Conservation (phyloP, 495 filamentous ascomycete species). For the Apodospora peruviana region DNA sequence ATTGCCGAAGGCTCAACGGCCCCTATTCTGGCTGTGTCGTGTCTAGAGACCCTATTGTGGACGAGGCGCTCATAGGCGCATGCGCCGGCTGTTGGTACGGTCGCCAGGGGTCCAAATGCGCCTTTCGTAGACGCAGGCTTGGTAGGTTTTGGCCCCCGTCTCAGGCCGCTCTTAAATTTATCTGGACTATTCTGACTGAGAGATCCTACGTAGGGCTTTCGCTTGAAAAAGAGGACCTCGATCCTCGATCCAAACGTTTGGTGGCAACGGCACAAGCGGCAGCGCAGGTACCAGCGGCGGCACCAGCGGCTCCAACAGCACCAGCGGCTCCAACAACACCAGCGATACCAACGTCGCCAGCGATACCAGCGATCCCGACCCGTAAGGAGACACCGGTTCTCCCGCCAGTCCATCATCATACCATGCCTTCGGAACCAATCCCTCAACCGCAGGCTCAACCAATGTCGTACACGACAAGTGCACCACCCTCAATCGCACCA, state of each 20-base stretch:
- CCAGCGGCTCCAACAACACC: background rate
- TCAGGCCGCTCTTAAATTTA: background rate
- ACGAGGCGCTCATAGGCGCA: conserved; percentile 1
- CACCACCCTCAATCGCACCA: no score
- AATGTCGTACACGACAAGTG: no score
- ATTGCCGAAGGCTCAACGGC: conserved; percentile 5
- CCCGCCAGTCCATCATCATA: no score
- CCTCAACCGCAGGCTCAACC: background rate
- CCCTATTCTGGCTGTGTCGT: conserved; percentile 11
- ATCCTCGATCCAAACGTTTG: background rate
- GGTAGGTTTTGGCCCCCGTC: no score
- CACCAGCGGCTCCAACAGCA: background rate
- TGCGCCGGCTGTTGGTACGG: conserved; percentile 23
- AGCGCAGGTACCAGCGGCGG: background rate
- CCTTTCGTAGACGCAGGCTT: conserved; percentile 3
- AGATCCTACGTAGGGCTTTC: no score
- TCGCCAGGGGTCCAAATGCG: conserved; percentile 13
- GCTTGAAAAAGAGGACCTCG: background rate
- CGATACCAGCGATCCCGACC: background rate
- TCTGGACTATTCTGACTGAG: background rate
- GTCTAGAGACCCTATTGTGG: background rate
- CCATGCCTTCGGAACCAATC: no score
- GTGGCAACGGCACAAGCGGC: background rate
- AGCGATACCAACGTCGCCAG: background rate
- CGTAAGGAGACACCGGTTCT: no score